phyloP scores from a whole-genome alignment of 2,329 filamentous ascomycete species.

The Geosmithia morbida region DNA sequence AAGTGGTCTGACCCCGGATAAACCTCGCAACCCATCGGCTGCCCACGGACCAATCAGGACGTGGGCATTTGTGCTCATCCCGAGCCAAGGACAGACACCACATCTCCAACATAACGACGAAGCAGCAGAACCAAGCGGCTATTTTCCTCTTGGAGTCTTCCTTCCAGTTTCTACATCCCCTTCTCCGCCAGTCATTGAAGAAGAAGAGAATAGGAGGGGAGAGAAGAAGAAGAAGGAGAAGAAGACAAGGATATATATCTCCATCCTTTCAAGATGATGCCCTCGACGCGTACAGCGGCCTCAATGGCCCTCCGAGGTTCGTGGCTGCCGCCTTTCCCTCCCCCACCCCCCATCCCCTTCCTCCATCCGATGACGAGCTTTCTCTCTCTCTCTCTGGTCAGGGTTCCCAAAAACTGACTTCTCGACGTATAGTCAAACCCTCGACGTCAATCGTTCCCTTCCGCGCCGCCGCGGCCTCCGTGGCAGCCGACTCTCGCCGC shows the following conservation, averaged over 20 bases:
- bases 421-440: conserved; percentile 43
- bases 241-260: neutral
- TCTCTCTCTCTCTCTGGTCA: neutral
- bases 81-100: conserved; percentile 9
- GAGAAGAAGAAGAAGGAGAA: neutral
- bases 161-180: neutral
- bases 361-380: neutral
- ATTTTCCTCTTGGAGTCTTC: neutral
- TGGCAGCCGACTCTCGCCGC: conserved; percentile 28
- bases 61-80: conserved; percentile 9
- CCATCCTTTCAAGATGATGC: conserved; percentile 23
- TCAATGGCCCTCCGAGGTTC: conserved; percentile 37
- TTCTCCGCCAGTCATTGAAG: neutral
- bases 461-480: conserved; percentile 46
- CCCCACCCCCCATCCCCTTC: neutral
- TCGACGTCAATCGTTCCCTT: conserved; percentile 46
- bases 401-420: no score
- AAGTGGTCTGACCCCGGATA: conserved; percentile 9
- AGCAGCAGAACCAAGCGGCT: neutral
- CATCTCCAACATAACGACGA: conserved; percentile 10
- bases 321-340: conserved; percentile 5
- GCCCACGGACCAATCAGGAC: conserved; percentile 13
- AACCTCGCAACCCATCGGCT: conserved; percentile 9
- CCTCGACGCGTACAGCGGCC: conserved; percentile 33
- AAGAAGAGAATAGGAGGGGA: neutral